phyloP scores from a whole-genome alignment of 306 rosid genomes.

The Lagenaria siceraria region DNA sequence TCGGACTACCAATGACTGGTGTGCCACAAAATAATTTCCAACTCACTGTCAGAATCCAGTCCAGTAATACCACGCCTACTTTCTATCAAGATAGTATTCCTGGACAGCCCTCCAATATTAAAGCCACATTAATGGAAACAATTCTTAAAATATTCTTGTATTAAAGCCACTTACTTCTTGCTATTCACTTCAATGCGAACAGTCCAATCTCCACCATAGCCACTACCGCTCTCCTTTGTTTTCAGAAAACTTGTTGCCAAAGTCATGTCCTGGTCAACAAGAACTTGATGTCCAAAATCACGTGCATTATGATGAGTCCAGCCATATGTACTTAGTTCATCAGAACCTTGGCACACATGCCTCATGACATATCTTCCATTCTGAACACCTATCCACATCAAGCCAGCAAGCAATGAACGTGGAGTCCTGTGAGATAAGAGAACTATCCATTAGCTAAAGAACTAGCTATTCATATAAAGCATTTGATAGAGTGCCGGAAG shows the following conservation, averaged over 20 bases:
- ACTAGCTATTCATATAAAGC: background rate
- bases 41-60: background rate
- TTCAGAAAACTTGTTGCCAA: slow-evolving; percentile 70
- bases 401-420: slow-evolving; percentile 74
- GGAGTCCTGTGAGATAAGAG: slow-evolving; percentile 50
- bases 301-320: slow-evolving; percentile 85
- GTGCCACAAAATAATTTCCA: background rate
- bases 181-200: slow-evolving; percentile 45
- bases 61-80: background rate
- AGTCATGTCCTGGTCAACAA: slow-evolving; percentile 61
- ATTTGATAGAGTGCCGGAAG: background rate
- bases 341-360: slow-evolving; percentile 62
- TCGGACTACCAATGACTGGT: background rate
- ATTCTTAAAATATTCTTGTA: background rate
- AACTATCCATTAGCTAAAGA: background rate
- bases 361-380: slow-evolving; percentile 41
- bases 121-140: background rate
- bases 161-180: slow-evolving; percentile 36
- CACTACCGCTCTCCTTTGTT: slow-evolving; percentile 62
- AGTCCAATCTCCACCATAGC: slow-evolving; percentile 97
- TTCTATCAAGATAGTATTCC: background rate
- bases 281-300: slow-evolving; percentile 65
- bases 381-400: slow-evolving; percentile 89
- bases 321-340: slow-evolving; percentile 69
- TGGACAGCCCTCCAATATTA: background rate